Evolutionary conservation across 2,329 filamentous ascomycete genomes (phyloP).

Genomic region (Calonectria fujianensis): DNA sequence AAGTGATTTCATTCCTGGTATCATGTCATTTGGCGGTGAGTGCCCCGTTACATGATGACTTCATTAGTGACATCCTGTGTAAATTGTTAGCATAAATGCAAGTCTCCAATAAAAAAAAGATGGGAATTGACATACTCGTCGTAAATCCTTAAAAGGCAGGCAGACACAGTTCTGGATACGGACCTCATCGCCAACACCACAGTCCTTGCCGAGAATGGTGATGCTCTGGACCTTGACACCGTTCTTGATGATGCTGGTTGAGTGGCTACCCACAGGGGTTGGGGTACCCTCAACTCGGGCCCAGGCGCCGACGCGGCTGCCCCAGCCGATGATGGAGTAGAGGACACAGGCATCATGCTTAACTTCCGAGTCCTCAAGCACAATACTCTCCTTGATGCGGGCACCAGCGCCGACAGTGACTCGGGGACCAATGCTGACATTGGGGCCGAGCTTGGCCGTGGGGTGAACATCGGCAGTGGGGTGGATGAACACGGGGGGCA

Average conservation of each 20-base stretch:
- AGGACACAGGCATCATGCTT: slow-evolving; percentile 97
- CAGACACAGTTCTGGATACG: slow-evolving; percentile 98
- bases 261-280: slow-evolving; percentile 89
- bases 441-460: slow-evolving; percentile 96
- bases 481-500: slow-evolving; percentile 96
- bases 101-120: background rate
- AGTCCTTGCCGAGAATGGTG: slow-evolving; percentile 98
- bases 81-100: slow-evolving; percentile 51
- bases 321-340: slow-evolving; percentile 98
- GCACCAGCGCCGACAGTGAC: slow-evolving; percentile 89
- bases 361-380: slow-evolving; percentile 95
- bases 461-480: slow-evolving; percentile 93
- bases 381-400: slow-evolving; percentile 95
- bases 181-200: slow-evolving; percentile 93
- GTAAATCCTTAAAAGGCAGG: slow-evolving; percentile 97
- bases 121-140: slow-evolving; percentile 80
- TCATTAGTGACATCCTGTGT: slow-evolving; percentile 87
- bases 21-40: slow-evolving; percentile 15
- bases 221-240: slow-evolving; percentile 99
- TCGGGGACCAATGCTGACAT: slow-evolving; percentile 96
- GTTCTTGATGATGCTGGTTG: slow-evolving; percentile 96
- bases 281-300: slow-evolving; percentile 97
- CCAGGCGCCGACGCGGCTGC: slow-evolving; percentile 97
- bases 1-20: slow-evolving; percentile 13
- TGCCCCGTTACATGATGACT: slow-evolving; percentile 86